Evolutionary conservation across 2,329 filamentous ascomycete species (phyloP), one percentile per base, ranked within the genome.

Genomic region (Trematosphaeria pertusa): DNA sequence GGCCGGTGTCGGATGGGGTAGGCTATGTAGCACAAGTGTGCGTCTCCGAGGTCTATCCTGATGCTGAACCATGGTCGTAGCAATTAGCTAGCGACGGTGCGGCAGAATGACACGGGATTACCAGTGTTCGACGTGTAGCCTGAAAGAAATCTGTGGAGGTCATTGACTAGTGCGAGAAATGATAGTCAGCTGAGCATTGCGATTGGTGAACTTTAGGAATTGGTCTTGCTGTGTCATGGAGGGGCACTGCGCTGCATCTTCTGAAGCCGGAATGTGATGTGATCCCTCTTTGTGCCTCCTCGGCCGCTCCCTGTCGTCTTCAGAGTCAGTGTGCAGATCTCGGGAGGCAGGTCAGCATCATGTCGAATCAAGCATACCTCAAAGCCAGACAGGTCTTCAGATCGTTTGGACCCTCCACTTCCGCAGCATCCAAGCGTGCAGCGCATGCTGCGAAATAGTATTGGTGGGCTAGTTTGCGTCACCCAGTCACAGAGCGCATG

Each of bases 401-500:
- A 18, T 34, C 18, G 9, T 6, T 24, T 9, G 26, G 20, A 30
- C 31, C n/a, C 31, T 18, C 18, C 19, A 10, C 24, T 15, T n/a
- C n/a, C 15, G 41, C 41, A 35, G 21, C 21, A 30, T 30, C 7
- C 17, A 15, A 26, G 22, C 14, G 32, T 37, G 32, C 19, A 12
- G 28, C 9, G 39, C 19, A 47, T 31, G 26, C 34, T 43, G 37
- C 41, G 48, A 32, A 41, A 40, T 19, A 43, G 37, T 46, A 53
- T 52, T 52, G 44, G 49, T 52, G 37, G 45, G 40, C 20, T 35
- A 39, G 22, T 15, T 30, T 50, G 54, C 48, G 58, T 59, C 60
- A 56, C 62, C 57, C 18, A 61, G 54, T 60, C 47, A 57, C 41
- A 48, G 36, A 47, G 51, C 54, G 47, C 51, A 51, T 56, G 45